phyloP scores from a whole-genome alignment of 208 protist species.

The Histomonas meleagridis region DNA sequence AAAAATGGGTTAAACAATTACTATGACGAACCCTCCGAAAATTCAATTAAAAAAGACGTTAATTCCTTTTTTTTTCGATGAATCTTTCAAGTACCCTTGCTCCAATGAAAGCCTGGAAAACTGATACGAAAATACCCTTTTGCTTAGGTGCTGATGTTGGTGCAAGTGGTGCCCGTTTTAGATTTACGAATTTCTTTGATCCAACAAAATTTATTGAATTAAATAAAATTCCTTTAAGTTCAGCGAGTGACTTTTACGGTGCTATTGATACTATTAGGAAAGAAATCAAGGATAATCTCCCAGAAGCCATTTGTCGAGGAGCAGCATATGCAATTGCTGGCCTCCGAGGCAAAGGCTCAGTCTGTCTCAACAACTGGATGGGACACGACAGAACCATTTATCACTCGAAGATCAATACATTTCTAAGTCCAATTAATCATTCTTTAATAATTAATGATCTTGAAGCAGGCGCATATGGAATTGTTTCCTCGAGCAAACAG shows the following conservation, averaged over 20 bases:
- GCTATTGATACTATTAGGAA: not conserved
- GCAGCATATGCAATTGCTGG: not conserved
- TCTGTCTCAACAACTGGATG: not conserved
- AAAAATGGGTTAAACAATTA: too few relatives aligned
- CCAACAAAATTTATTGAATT: not conserved
- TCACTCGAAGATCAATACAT: not conserved
- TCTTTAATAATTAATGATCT: not conserved
- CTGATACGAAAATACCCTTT: not conserved
- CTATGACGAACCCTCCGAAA: too few relatives aligned
- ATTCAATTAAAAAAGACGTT: too few relatives aligned
- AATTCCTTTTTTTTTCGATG: not conserved
- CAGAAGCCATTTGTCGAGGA: not conserved
- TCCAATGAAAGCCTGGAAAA: not conserved
- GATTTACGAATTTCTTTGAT: not conserved
- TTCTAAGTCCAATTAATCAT: not conserved
- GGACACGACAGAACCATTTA: not conserved
- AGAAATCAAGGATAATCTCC: not conserved
- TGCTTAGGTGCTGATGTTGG: conserved; percentile 32
- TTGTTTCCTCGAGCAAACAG: not conserved
- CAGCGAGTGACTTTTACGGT: not conserved
- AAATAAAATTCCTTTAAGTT: not conserved
- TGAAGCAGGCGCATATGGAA: not conserved
- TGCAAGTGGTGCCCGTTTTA: not conserved
- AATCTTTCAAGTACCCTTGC: not conserved
- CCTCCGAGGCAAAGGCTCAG: not conserved